A percentile compares a stretch with the other conserved stretches of the same genome.
Evolutionary conservation across 352 stramenopile species (phyloP).

Genomic region (Phytopythium sindhum): DNA sequence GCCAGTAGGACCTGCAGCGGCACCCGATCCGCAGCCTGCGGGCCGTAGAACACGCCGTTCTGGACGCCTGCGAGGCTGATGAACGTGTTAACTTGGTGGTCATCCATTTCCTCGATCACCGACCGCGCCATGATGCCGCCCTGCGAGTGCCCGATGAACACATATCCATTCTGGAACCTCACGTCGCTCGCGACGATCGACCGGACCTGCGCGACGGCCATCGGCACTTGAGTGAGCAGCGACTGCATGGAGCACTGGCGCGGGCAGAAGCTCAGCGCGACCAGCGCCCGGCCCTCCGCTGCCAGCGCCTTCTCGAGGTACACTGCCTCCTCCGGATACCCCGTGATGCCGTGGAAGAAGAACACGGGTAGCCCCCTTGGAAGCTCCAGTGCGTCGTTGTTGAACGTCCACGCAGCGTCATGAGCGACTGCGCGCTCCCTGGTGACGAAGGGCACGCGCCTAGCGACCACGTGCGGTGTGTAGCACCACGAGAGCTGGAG

Average conservation of each 20-base stretch:
- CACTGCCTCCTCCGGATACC: constrained; percentile 19
- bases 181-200: constrained; percentile 21
- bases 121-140: constrained; percentile 35
- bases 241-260: constrained; percentile 29
- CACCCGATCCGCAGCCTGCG: constrained; percentile 11
- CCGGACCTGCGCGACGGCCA: constrained; percentile 41
- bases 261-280: constrained; percentile 38
- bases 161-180: constrained; percentile 27
- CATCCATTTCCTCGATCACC: constrained; percentile 55
- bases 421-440: background rate
- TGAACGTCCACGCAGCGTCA: no score
- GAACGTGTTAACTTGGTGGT: constrained; percentile 45
- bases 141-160: constrained; percentile 49
- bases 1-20: constrained; percentile 7
- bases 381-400: background rate
- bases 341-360: constrained; percentile 48
- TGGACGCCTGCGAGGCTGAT: constrained; percentile 35
- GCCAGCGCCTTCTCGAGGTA: constrained; percentile 34
- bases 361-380: constrained; percentile 28
- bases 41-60: constrained; percentile 53
- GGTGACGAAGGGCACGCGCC: background rate
- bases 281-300: constrained; percentile 27
- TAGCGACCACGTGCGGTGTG: background rate
- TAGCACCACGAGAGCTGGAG: background rate
- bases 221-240: constrained; percentile 33